Conservation (phyloP, 129 eudicot species). For the Kitagawia praeruptora region DNA sequence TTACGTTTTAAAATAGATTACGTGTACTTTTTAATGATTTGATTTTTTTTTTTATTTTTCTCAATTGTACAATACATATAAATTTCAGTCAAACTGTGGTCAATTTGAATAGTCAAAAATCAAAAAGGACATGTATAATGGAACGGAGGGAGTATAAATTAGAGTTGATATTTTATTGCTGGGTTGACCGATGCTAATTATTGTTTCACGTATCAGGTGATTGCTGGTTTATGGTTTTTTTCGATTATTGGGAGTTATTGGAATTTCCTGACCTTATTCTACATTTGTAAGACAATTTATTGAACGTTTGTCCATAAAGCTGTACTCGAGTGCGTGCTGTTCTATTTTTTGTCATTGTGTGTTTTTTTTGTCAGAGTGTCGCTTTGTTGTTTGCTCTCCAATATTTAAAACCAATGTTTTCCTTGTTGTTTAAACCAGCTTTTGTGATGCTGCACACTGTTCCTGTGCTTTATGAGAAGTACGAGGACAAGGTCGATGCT, state of each 20-base stretch:
- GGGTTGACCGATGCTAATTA: background rate
- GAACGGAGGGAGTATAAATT: too few relatives aligned
- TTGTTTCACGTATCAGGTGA: conserved; percentile 29
- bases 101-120: too few relatives aligned
- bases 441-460: conserved; percentile 69
- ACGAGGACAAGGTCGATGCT: conserved; percentile 72
- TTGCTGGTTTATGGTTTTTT: conserved; percentile 72
- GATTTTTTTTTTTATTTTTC: too few relatives aligned
- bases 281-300: conserved; percentile 41
- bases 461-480: conserved; percentile 69
- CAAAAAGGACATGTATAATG: too few relatives aligned
- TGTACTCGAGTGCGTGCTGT: background rate
- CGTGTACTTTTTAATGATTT: too few relatives aligned
- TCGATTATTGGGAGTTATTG: conserved; percentile 59
- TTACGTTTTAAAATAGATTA: too few relatives aligned
- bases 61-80: too few relatives aligned
- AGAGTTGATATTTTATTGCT: background rate
- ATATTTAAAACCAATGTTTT: background rate
- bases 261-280: conserved; percentile 66
- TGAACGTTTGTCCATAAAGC: background rate
- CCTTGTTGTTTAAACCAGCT: conserved; percentile 22
- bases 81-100: too few relatives aligned
- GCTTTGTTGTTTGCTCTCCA: background rate
- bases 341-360: background rate
- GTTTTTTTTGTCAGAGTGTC: too few relatives aligned